Evolutionary conservation across 1,284 basidiomycete species (phyloP), one percentile per base, ranked within the genome.

Genomic region (Tilletia horrida): DNA sequence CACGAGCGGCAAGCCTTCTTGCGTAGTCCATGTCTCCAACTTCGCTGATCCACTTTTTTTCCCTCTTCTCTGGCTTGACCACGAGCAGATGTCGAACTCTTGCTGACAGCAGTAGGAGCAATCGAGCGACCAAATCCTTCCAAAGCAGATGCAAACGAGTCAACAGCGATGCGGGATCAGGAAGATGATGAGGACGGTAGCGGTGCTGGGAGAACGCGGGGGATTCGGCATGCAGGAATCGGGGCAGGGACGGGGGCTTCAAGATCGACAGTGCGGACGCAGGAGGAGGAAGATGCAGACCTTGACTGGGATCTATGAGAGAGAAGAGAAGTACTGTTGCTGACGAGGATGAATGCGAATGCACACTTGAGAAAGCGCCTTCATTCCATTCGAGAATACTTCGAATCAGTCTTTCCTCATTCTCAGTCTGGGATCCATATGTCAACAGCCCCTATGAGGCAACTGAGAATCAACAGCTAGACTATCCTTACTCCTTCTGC

Each of bases 251-350:
- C 65, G 64, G 61, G 61, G 18, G 16, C 50, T 27, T 23, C n/a
- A 27, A 69, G 67, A 29, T 64, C 63, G 18, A 63, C 68, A 7
- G 63, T 66, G 11, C 75, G 71, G 67, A 79, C 69, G 21, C 77
- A 79, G 64, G 73, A 77, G 50, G 77, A 81, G 21, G 67, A 75
- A 61, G 79, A 81, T 52, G 79, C 71, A 23, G 80, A 81, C 45
- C 67, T 81, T 7, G 80, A 81, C 63, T 81, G 80, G 80, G 80
- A 81, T 64, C 55, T 73, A 65, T 76, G 21, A 59, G 64, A 50
- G 21, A 57, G 6, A 43, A 50, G 44, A 47, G 25, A 31, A 47
- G 55, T 8, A 55, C 18, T 35, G 55, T 64, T 18, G 47, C 45
- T 48, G 45, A 23, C 16, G 21, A 6, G 16, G 16, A 48, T 23